A percentile compares a stretch with the other conserved stretches of the same genome.
Conservation (phyloP, 257 asterid species). For the Cynanchum wilfordii region DNA sequence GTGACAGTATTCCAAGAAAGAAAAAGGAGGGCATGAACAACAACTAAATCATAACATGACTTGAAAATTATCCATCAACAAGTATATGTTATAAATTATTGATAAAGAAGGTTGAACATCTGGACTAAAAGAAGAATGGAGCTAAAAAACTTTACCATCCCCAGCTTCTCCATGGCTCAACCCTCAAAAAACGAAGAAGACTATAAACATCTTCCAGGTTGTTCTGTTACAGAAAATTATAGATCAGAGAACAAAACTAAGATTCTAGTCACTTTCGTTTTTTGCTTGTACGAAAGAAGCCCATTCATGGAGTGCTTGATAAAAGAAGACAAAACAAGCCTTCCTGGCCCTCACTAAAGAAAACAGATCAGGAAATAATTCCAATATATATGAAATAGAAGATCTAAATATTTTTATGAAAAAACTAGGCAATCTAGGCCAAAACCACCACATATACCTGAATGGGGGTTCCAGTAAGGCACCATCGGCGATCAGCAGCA, state of each 20-base stretch:
- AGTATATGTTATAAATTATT: slow-evolving; percentile 8
- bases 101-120: slow-evolving; percentile 9
- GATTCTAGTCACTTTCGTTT: neutral
- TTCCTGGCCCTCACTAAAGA: neutral
- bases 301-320: neutral
- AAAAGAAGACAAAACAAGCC: neutral
- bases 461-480: slow-evolving; percentile 98
- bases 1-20: neutral
- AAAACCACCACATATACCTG: slow-evolving; percentile 47
- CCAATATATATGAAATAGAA: neutral
- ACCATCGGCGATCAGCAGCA: slow-evolving; percentile 88
- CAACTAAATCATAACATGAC: neutral
- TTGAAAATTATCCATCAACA: slow-evolving; percentile 1
- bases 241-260: slow-evolving; percentile 18
- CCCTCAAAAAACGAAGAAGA: slow-evolving; percentile 88
- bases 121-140: slow-evolving; percentile 14
- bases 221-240: slow-evolving; percentile 53
- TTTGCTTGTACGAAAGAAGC: neutral
- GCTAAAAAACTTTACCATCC: slow-evolving; percentile 60
- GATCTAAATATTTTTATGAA: neutral
- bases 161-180: slow-evolving; percentile 99
- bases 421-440: slow-evolving; percentile 2
- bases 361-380: neutral
- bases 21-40: neutral
- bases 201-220: slow-evolving; percentile 89